Evolutionary conservation across 1,284 basidiomycete genomes (phyloP).

Genomic region (Gomphus sp.): DNA sequence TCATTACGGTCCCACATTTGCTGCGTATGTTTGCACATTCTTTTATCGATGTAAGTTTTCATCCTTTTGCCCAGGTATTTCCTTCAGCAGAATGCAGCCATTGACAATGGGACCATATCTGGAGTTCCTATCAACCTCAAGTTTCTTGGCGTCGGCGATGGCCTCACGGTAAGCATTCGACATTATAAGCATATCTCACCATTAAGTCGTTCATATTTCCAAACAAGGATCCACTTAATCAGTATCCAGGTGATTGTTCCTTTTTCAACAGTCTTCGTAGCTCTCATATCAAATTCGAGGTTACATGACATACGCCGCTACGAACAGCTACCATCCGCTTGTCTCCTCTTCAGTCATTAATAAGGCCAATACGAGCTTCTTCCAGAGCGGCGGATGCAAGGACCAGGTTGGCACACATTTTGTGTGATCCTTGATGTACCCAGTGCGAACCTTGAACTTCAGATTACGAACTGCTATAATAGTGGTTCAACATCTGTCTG

Average conservation of each 20-base stretch:
- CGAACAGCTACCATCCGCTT: conserved; percentile 47
- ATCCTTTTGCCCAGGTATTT: conserved; percentile 32
- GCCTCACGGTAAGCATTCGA: conserved; percentile 37
- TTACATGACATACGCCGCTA: conserved; percentile 31
- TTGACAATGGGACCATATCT: conserved; percentile 35
- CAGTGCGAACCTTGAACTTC: background rate
- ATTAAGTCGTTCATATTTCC: too few relatives aligned
- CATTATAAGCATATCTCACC: too few relatives aligned
- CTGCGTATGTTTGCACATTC: conserved; percentile 30
- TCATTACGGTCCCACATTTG: conserved; percentile 56
- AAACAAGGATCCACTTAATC: conserved; percentile 37
- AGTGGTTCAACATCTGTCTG: conserved; percentile 38
- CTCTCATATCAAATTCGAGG: background rate
- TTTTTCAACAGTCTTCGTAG: too few relatives aligned
- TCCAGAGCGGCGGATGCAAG: conserved; percentile 36
- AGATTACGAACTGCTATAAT: conserved; percentile 45
- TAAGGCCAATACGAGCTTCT: conserved; percentile 36
- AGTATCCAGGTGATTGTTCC: background rate
- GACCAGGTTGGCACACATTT: conserved; percentile 28
- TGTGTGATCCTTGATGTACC: background rate
- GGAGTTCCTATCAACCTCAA: conserved; percentile 51
- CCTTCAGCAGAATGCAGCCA: conserved; percentile 49
- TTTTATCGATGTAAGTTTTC: background rate
- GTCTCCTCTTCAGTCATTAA: conserved; percentile 32
- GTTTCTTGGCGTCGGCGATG: conserved; percentile 53